Evolutionary conservation across 2,329 filamentous ascomycete species (phyloP), one percentile per base, ranked within the genome.

Genomic region (Penicillium polonicum): DNA sequence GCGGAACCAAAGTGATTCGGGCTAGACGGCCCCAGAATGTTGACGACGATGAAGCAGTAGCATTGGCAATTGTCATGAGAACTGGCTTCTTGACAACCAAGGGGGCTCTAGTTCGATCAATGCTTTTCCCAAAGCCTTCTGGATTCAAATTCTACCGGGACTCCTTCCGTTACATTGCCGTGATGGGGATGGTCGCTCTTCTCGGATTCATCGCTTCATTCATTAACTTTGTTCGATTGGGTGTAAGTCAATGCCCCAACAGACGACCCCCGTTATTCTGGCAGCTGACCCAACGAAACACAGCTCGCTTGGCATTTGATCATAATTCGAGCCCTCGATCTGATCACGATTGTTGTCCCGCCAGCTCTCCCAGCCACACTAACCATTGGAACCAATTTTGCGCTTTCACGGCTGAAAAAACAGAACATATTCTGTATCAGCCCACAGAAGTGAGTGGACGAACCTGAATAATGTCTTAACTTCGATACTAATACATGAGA

Each of bases 131-230:
- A 0, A 99, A 99, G 70, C 94, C 94, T 1, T 96, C 93, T 0
- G 93, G 93, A 0, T 99, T 99, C 84, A 97, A 95, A 69, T 99
- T 99, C 72, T 99, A 99, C 74, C 86, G 91, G 42, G 94, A 99
- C 74, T 97, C 93, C 0, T 99, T 99, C 77, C 87, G 92, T 23
- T 99, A 99, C 73, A 97, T 99, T 59, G 92, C 90, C 4, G 94
- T 99, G 59, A 99, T 99, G 94, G 93, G 85, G 6, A 78, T 87
- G 42, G 88, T 99, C 66, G 95, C 94, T 23, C 78, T 87, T 48
- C 74, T 97, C 49, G 94, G 95, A 0, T 99, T 99, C 70, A 79
- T 92, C 23, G 92, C 89, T 1, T 97, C 94, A 0, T 88, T 99
- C 65, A 79, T 96, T 75, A 99, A 99, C 74, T 99, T 99, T 72